A percentile compares a stretch with the other conserved stretches of the same genome.
Conservation (phyloP, 1,284 basidiomycete genomes). For the Sanghuangporus baumii region DNA sequence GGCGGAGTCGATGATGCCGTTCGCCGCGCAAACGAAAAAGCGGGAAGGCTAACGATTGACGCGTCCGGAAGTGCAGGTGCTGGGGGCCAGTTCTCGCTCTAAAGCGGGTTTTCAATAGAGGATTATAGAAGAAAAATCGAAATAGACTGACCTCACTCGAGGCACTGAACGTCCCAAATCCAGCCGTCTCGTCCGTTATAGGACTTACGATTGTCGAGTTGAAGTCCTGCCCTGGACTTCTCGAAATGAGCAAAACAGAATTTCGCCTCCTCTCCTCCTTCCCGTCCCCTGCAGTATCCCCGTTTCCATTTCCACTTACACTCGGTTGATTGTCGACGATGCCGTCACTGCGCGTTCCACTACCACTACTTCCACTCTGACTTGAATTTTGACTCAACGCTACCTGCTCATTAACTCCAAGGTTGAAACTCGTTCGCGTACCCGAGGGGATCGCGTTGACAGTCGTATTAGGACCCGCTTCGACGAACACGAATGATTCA, state of each 20-base stretch:
- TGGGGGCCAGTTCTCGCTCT: constrained; percentile 5
- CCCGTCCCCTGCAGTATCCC: not conserved
- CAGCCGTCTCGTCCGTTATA: constrained; percentile 6
- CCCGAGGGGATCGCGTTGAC: not conserved
- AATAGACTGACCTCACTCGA: constrained; percentile 1
- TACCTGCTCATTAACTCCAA: not conserved
- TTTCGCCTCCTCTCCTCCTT: not conserved
- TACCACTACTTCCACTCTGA: not conserved
- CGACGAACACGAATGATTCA: not conserved
- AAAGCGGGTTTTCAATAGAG: not conserved
- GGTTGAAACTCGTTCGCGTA: not conserved
- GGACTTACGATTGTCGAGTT: constrained; percentile 8
- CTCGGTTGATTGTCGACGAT: not conserved
- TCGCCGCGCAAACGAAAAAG: not conserved
- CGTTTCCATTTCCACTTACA: not conserved
- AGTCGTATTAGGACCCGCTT: not conserved
- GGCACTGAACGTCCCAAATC: not conserved
- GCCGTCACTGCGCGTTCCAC: not conserved
- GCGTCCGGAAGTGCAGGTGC: constrained; percentile 5
- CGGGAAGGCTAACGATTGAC: not conserved
- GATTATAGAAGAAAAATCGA: not conserved
- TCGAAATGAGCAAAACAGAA: constrained; percentile 14
- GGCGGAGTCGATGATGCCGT: not conserved
- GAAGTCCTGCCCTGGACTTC: constrained; percentile 16
- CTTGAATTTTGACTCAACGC: not conserved